A percentile compares a stretch with the other conserved stretches of the same genome.
Conservation (phyloP, 2,329 filamentous ascomycete species). For the Neonectria hederae region DNA sequence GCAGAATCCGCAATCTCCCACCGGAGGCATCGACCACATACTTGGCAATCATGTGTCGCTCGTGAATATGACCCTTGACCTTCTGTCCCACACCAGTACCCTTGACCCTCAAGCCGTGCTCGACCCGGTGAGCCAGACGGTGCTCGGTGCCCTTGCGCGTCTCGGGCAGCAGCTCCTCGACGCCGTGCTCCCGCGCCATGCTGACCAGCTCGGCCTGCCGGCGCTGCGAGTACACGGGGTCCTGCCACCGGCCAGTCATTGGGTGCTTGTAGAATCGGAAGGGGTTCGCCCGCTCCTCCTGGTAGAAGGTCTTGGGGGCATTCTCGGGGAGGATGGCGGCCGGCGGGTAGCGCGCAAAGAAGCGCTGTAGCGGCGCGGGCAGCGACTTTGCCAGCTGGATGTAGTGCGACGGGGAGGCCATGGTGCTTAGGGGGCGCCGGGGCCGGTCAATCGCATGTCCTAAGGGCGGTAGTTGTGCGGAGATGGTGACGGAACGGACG, state of each 20-base stretch:
- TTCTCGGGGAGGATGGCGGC: constrained; percentile 63
- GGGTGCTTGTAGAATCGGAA: constrained; percentile 85
- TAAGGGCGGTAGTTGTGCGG: neutral
- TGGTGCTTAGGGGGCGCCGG: constrained; percentile 34
- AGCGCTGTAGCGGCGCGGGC: constrained; percentile 80
- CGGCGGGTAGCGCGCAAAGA: constrained; percentile 91
- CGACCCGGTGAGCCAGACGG: constrained; percentile 75
- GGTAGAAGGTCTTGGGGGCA: constrained; percentile 59
- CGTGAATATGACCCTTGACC: constrained; percentile 95
- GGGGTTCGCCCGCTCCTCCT: constrained; percentile 73
- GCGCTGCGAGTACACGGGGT: constrained; percentile 83
- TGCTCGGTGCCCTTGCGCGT: constrained; percentile 79
- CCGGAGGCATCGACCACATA: constrained; percentile 53
- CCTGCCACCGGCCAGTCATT: constrained; percentile 82
- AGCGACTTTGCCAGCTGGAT: constrained; percentile 75
- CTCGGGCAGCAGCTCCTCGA: constrained; percentile 82
- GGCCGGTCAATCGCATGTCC: constrained; percentile 33
- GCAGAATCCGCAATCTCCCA: neutral
- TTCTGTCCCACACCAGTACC: constrained; percentile 91
- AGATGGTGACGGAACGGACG: constrained; percentile 3
- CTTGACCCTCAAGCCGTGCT: constrained; percentile 85
- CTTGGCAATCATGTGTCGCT: constrained; percentile 83
- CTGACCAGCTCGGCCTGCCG: constrained; percentile 93
- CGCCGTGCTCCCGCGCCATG: constrained; percentile 79
- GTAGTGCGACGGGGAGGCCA: constrained; percentile 52